Conservation (phyloP, 257 asterid genomes). For the Scutellaria galericulata region DNA sequence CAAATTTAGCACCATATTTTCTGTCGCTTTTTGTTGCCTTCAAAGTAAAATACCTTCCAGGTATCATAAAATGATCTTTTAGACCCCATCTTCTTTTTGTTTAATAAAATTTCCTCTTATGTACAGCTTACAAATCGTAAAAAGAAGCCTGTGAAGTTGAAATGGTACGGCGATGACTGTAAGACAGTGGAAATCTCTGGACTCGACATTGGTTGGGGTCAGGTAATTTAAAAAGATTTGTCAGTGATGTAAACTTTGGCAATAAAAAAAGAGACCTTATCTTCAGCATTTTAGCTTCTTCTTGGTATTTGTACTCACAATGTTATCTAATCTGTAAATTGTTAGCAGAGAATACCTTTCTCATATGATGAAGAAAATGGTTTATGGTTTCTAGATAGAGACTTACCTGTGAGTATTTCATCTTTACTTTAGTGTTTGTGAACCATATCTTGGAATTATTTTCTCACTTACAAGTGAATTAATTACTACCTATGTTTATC, state of each 20-base stretch:
- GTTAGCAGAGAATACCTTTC: slow-evolving; percentile 73
- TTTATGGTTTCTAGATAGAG: slow-evolving; percentile 71
- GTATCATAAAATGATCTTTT: no score
- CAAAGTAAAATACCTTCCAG: no score
- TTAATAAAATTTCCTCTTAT: slow-evolving; percentile 32
- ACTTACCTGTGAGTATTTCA: slow-evolving; percentile 66
- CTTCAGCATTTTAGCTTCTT: slow-evolving; percentile 15
- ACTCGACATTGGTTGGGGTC: slow-evolving; percentile 98
- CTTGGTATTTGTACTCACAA: slow-evolving; percentile 23
- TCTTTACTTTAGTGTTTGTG: background rate
- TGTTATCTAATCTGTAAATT: slow-evolving; percentile 10
- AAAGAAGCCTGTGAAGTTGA: slow-evolving; percentile 69
- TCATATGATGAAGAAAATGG: slow-evolving; percentile 55
- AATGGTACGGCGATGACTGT: slow-evolving; percentile 61
- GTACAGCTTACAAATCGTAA: slow-evolving; percentile 80
- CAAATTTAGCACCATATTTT: no score
- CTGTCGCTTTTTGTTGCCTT: no score
- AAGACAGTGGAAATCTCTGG: slow-evolving; percentile 82
- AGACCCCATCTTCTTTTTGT: background rate
- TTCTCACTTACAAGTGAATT: background rate
- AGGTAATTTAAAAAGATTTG: slow-evolving; percentile 54
- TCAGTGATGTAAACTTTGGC: no score
- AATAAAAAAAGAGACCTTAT: no score
- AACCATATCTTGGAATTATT: background rate
- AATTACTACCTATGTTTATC: slow-evolving; percentile 11